Evolutionary conservation across 106 monocot species (phyloP).

Genomic region (Apostasia shenzhenica): DNA sequence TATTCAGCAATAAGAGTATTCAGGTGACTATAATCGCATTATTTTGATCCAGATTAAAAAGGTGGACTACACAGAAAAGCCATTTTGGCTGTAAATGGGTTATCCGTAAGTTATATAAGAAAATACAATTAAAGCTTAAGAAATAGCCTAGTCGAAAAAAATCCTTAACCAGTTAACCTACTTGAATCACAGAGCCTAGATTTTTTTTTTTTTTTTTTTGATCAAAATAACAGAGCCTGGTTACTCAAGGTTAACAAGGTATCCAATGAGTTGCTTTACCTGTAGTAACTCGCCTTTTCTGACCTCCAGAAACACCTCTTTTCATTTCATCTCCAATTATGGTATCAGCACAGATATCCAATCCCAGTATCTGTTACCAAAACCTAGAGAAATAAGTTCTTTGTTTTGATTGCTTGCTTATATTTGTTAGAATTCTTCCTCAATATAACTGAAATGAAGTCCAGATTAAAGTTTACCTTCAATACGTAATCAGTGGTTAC

Average conservation of each 20-base stretch:
- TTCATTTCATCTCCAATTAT: conserved; percentile 50
- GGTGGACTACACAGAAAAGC: too few species aligned
- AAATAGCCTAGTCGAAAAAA: not conserved
- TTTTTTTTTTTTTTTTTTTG: too few species aligned
- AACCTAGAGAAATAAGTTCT: not conserved
- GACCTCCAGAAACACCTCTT: conserved; percentile 51
- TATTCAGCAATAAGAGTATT: not conserved
- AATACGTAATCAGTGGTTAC: conserved; percentile 46
- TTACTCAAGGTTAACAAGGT: too few species aligned
- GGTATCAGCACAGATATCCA: conserved; percentile 48
- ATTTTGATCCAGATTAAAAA: too few species aligned
- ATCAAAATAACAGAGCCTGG: too few species aligned
- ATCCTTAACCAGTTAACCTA: not conserved
- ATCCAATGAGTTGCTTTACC: conserved; percentile 11
- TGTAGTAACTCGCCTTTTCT: conserved; percentile 39
- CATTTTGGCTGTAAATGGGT: not conserved
- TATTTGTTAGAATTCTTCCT: not conserved
- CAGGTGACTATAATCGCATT: too few species aligned
- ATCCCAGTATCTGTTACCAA: conserved; percentile 31
- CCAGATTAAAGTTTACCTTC: conserved; percentile 38
- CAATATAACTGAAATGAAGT: not conserved
- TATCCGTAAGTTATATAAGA: not conserved
- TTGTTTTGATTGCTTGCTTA: not conserved
- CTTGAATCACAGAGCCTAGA: too few species aligned
- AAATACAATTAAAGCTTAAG: not conserved